Evolutionary conservation across 768 basidiomycete genomes (phyloP).

Genomic region (Gelatoporia subvermispora): DNA sequence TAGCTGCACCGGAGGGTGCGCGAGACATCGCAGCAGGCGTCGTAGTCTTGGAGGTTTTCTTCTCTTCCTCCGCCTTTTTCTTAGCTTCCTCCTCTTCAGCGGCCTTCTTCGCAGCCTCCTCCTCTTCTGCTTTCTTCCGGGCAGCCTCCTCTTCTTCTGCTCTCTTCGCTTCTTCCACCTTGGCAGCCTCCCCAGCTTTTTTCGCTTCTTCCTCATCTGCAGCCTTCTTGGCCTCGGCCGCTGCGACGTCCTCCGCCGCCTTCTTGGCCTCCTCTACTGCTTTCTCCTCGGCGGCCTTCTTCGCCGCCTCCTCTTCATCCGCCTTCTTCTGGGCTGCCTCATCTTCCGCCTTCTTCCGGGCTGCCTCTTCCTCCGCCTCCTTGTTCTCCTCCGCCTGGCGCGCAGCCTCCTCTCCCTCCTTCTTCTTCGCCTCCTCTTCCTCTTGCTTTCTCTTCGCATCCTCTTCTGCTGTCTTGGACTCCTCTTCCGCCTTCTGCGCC

Average conservation of each 20-base stretch:
- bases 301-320: constrained; percentile 6
- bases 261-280: constrained; percentile 4
- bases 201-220: constrained; percentile 12
- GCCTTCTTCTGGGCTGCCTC: constrained; percentile 2
- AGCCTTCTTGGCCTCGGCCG: constrained; percentile 20
- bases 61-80: constrained; percentile 17
- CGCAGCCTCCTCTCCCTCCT: constrained; percentile 19
- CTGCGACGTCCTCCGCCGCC: no score
- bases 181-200: neutral
- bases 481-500: constrained; percentile 15
- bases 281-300: neutral
- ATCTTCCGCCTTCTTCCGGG: constrained; percentile 6
- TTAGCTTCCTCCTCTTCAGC: constrained; percentile 12
- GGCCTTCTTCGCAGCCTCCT: constrained; percentile 3
- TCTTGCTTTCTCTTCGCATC: constrained; percentile 15
- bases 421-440: constrained; percentile 16
- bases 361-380: constrained; percentile 3
- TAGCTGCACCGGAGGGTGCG: constrained; percentile 7
- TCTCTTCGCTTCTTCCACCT: constrained; percentile 3
- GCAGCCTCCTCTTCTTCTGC: constrained; percentile 7
- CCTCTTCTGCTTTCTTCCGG: constrained; percentile 1
- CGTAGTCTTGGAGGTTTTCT: constrained; percentile 8
- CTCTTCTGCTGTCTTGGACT: constrained; percentile 16
- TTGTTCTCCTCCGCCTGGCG: constrained; percentile 11
- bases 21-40: constrained; percentile 14